Evolutionary conservation across 352 stramenopile species (phyloP).

Genomic region (Pythium biforme): DNA sequence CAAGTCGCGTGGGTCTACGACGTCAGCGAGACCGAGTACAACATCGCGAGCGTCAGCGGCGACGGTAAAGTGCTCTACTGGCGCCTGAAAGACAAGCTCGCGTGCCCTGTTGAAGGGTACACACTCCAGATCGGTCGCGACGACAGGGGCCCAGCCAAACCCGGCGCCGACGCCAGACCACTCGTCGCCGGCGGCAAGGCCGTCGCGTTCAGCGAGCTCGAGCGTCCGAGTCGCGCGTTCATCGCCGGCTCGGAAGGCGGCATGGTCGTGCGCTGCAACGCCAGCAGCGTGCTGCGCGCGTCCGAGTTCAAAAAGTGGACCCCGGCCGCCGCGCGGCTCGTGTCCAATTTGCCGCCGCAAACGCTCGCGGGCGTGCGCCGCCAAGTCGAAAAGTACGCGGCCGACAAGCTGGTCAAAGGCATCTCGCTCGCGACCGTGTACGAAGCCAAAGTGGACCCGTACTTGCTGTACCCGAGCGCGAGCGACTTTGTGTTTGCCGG

Average conservation of each 20-base stretch:
- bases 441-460: conserved; percentile 63
- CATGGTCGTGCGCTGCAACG: conserved; percentile 60
- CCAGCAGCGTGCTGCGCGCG: conserved; percentile 47
- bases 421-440: conserved; percentile 74
- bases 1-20: conserved; percentile 84
- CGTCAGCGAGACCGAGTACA: conserved; percentile 67
- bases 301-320: conserved; percentile 82
- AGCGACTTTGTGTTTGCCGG: conserved; percentile 77
- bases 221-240: conserved; percentile 75
- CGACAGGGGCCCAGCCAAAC: conserved; percentile 1
- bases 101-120: conserved; percentile 84
- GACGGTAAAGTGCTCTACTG: conserved; percentile 88
- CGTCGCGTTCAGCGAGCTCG: conserved; percentile 56
- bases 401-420: conserved; percentile 58
- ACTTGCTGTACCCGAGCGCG: conserved; percentile 55
- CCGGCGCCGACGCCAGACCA: background rate
- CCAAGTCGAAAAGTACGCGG: conserved; percentile 69
- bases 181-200: conserved; percentile 61
- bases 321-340: conserved; percentile 54
- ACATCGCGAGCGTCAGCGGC: conserved; percentile 75
- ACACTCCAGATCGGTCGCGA: conserved; percentile 49
- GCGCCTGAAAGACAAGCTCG: conserved; percentile 84
- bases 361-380: conserved; percentile 49
- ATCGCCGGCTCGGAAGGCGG: conserved; percentile 77
- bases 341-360: conserved; percentile 49